Evolutionary conservation across 1,284 basidiomycete species (phyloP), one percentile per base, ranked within the genome.

Genomic region (Pyrrhoderma lamaoense): DNA sequence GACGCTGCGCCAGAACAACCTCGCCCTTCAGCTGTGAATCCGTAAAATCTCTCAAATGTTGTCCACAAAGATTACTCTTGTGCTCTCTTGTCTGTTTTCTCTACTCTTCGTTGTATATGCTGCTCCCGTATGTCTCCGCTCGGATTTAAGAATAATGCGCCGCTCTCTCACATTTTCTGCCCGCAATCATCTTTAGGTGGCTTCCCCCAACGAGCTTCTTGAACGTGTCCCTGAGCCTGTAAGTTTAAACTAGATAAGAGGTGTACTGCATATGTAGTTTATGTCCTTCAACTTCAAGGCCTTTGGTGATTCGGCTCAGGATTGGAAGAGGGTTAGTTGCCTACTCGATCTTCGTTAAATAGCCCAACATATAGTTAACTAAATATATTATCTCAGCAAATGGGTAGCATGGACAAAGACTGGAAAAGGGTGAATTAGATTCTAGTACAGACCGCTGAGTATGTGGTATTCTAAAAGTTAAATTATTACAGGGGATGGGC

Each of bases 201-300:
- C 36, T 11, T 42, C 42, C 39, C 42, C 42, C n/a, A 42, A 39
- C 8, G 35, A 34, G 13, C 47, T 49, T 21, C 38, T 25, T 36
- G 45, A 53, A 36, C 52, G 52, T 9, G 37, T 49, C 25, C 43
- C 51, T 23, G 51, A 48, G 23, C 51, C 45, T 38, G 45, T 53
- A 35, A 46, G 43, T 34, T 22, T 44, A 9, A 5, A 21, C 21
- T 40, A 14, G 14, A 16, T 40, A 14, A 5, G 8, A 5, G 5
- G 5, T 40, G 38, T 5, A n/a, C 5, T 11, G 27, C 38, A 16
- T 40, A 40, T 14, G 14, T 7, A 16, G 14, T 7, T 22, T 18
- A 5, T n/a, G 8, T 14, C n/a, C 38, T 22, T n/a, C 38, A 40
- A 7, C 38, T 40, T 40, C 38, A 16, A 18, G 38, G n/a, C 7